These are phyloP conservation scores for Colletotrichum coccodes DNA, from an alignment of 2,329 filamentous ascomycete genomes.

Conservation along the genomic window DNA sequence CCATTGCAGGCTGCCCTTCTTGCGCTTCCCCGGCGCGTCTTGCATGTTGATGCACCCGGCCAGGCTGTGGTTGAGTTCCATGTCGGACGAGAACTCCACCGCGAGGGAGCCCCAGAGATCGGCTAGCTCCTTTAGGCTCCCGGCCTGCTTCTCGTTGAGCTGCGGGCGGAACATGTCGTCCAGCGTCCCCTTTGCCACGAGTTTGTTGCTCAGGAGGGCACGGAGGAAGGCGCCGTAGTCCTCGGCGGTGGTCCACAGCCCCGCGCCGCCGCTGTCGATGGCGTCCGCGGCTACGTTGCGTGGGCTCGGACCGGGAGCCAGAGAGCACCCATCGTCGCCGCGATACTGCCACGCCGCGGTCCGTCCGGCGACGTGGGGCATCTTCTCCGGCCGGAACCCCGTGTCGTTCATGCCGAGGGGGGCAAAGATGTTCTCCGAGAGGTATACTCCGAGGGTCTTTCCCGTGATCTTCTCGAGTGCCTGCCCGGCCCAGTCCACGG, in stretches of 20 bases:
- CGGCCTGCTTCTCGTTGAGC: slow-evolving; percentile 44
- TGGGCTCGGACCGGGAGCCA: slow-evolving; percentile 33
- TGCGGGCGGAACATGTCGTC: slow-evolving; percentile 52
- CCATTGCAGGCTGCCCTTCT: slow-evolving; percentile 55
- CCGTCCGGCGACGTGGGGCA: slow-evolving; percentile 39
- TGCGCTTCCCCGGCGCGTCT: slow-evolving; percentile 51
- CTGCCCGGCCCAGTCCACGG: slow-evolving; percentile 58
- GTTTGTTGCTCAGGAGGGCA: slow-evolving; percentile 42
- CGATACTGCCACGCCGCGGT: slow-evolving; percentile 35
- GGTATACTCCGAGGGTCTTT: slow-evolving; percentile 47
- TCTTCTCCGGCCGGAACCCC: slow-evolving; percentile 45
- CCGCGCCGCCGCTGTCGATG: slow-evolving; percentile 54
- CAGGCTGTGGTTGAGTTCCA: slow-evolving; percentile 49
- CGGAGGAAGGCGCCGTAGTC: slow-evolving; percentile 51
- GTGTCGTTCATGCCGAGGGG: slow-evolving; percentile 49
- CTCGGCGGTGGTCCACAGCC: slow-evolving; percentile 51
- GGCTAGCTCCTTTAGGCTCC: slow-evolving; percentile 35
- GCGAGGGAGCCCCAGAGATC: slow-evolving; percentile 40
- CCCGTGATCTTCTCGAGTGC: slow-evolving; percentile 53
- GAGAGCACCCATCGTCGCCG: slow-evolving; percentile 34
- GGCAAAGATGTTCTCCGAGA: slow-evolving; percentile 47
- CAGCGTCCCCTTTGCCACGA: slow-evolving; percentile 44
- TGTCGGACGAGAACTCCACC: slow-evolving; percentile 47
- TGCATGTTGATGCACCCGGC: slow-evolving; percentile 51
- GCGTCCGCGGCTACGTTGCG: slow-evolving; percentile 37